A percentile compares a stretch with the other conserved stretches of the same genome.
These are phyloP conservation scores for Trypanosoma melophagium DNA, from an alignment of 208 protist genomes.

Conservation along the genomic window DNA sequence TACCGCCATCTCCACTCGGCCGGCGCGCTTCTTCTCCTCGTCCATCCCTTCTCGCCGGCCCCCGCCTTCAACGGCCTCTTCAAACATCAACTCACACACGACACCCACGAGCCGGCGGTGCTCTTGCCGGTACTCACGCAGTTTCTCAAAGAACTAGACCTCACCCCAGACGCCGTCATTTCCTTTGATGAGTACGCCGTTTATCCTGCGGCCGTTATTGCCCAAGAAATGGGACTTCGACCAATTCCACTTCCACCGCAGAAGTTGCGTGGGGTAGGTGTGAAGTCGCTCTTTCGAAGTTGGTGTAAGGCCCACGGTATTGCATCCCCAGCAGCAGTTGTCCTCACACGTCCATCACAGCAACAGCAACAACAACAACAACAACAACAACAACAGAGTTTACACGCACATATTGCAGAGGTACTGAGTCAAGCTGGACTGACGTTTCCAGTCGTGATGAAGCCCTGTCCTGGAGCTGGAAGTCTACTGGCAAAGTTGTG, in stretches of 20 bases:
- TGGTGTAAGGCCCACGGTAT: slow-evolving; percentile 47
- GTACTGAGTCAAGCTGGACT: slow-evolving; percentile 1
- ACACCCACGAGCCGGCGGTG: slow-evolving; percentile 48
- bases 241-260: slow-evolving; percentile 52
- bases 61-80: slow-evolving; percentile 51
- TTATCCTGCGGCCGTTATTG: slow-evolving; percentile 55
- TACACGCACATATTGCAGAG: slow-evolving; percentile 7
- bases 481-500: slow-evolving; percentile 56
- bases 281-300: slow-evolving; percentile 61
- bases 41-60: slow-evolving; percentile 39
- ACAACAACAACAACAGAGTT: background rate
- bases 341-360: slow-evolving; percentile 20
- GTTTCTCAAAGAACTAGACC: slow-evolving; percentile 27
- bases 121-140: slow-evolving; percentile 30
- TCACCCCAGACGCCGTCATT: slow-evolving; percentile 57
- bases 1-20: slow-evolving; percentile 54
- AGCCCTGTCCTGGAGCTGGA: slow-evolving; percentile 77
- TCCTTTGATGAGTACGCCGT: slow-evolving; percentile 87
- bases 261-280: slow-evolving; percentile 41
- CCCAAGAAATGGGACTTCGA: slow-evolving; percentile 27
- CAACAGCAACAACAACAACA: background rate
- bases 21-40: slow-evolving; percentile 49
- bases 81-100: slow-evolving; percentile 45
- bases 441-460: slow-evolving; percentile 63
- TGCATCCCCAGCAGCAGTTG: slow-evolving; percentile 28